Evolutionary conservation across 1,139 yeast species (phyloP).

Genomic region (Geotrichum aggregatum): DNA sequence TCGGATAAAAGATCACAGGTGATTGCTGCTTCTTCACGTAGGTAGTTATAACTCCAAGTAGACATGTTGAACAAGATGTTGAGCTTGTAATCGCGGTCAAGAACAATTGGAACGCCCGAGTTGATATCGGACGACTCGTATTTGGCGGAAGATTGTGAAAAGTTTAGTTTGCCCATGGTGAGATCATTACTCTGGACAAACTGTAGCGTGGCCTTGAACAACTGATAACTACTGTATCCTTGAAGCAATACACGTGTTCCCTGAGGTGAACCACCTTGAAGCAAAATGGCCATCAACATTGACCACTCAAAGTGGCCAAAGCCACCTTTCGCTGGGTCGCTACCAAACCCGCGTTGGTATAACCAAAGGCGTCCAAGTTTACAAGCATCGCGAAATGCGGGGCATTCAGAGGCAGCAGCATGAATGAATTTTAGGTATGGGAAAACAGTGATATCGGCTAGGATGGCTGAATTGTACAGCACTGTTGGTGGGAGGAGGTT

Average conservation of each 20-base stretch:
- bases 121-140: constrained; percentile 16
- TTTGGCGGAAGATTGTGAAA: constrained; percentile 23
- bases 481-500: constrained; percentile 70
- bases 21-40: constrained; percentile 63
- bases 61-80: constrained; percentile 84
- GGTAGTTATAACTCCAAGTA: constrained; percentile 55
- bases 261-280: constrained; percentile 77
- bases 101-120: constrained; percentile 35
- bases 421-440: constrained; percentile 71
- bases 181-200: constrained; percentile 78
- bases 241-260: constrained; percentile 73
- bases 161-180: constrained; percentile 36
- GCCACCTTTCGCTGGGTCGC: constrained; percentile 56
- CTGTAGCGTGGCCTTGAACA: constrained; percentile 81
- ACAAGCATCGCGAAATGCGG: constrained; percentile 85
- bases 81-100: constrained; percentile 69
- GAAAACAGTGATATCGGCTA: constrained; percentile 64
- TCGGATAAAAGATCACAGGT: constrained; percentile 70
- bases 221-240: constrained; percentile 89
- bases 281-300: constrained; percentile 68
- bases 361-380: constrained; percentile 86
- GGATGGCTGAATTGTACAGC: constrained; percentile 72
- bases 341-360: constrained; percentile 73
- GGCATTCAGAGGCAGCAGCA: constrained; percentile 69
- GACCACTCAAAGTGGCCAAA: constrained; percentile 93